These are phyloP conservation scores for Malus fusca DNA, from an alignment of 306 rosid genomes.

Conservation along the genomic window DNA sequence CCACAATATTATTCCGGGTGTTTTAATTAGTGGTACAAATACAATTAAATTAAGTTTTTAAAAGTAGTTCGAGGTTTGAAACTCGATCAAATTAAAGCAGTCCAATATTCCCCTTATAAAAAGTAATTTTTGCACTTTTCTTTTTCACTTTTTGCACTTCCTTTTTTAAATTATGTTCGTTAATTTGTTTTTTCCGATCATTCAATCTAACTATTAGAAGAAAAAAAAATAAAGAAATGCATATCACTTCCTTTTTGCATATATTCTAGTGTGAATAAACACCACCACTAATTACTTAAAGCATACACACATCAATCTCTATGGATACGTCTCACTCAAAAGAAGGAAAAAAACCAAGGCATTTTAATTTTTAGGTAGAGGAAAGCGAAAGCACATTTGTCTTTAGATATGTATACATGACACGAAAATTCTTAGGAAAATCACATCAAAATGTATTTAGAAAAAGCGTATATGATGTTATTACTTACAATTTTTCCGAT, in stretches of 20 bases:
- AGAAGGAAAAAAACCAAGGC: neutral
- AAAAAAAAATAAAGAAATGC: no score
- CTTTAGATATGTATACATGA: neutral
- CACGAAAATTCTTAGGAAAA: neutral
- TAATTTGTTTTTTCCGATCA: no score
- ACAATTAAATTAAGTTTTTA: neutral
- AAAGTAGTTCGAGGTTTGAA: neutral
- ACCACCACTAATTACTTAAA: neutral
- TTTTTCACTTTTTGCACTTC: neutral
- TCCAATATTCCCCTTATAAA: neutral
- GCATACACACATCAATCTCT: neutral
- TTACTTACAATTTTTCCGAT: no score
- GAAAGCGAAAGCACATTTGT: neutral
- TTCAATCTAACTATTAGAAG: no score
- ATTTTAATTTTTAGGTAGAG: neutral
- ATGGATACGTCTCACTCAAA: neutral
- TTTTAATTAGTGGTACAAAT: neutral
- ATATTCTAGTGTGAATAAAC: neutral
- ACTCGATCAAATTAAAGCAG: neutral
- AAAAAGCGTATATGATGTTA: no score
- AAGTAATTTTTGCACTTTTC: neutral
- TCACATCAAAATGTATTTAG: neutral
- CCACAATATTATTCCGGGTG: neutral
- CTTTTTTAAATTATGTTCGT: no score
- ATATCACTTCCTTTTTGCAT: neutral